phyloP scores from a whole-genome alignment of 768 basidiomycete species.

The Leccinum sublutescens region DNA sequence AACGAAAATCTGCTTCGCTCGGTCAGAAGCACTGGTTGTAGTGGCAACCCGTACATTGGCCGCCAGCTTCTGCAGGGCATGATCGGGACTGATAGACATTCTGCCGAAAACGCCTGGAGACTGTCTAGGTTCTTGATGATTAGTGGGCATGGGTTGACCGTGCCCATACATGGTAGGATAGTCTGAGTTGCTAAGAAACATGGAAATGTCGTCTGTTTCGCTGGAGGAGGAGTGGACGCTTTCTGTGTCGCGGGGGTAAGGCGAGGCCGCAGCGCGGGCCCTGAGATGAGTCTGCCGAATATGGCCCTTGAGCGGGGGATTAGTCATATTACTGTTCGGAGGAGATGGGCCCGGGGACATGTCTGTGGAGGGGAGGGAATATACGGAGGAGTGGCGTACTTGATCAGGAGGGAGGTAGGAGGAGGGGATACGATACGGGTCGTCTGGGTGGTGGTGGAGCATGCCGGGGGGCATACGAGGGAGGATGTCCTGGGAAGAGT shows the following conservation, averaged over 20 bases:
- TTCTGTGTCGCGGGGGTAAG: conserved; percentile 83
- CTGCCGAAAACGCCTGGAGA: conserved; percentile 73
- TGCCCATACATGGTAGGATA: conserved; percentile 66
- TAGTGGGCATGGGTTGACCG: conserved; percentile 38
- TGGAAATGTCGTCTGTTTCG: conserved; percentile 84
- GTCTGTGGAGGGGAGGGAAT: conserved; percentile 40
- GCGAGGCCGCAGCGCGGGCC: conserved; percentile 77
- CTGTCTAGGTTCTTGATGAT: conserved; percentile 49
- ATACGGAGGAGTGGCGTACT: conserved; percentile 45
- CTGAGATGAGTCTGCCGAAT: conserved; percentile 75
- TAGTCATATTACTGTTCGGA: conserved; percentile 72
- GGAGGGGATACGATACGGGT: conserved; percentile 68
- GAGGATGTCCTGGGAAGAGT: conserved; percentile 69
- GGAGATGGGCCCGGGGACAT: conserved; percentile 59
- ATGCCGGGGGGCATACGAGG: conserved; percentile 51
- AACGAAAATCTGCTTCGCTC: conserved; percentile 91
- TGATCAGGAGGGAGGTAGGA: conserved; percentile 46
- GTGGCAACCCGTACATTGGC: conserved; percentile 86
- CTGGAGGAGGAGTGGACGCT: conserved; percentile 85
- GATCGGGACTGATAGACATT: conserved; percentile 74
- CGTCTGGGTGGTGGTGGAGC: conserved; percentile 55
- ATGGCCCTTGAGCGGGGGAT: conserved; percentile 75
- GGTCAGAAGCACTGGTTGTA: conserved; percentile 86
- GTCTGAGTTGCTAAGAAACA: conserved; percentile 66
- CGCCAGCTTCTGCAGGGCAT: conserved; percentile 81